Base-by-base conservation (phyloP, 805 yeast genomes). In the Lipomyces yamanashiensis region DNA sequence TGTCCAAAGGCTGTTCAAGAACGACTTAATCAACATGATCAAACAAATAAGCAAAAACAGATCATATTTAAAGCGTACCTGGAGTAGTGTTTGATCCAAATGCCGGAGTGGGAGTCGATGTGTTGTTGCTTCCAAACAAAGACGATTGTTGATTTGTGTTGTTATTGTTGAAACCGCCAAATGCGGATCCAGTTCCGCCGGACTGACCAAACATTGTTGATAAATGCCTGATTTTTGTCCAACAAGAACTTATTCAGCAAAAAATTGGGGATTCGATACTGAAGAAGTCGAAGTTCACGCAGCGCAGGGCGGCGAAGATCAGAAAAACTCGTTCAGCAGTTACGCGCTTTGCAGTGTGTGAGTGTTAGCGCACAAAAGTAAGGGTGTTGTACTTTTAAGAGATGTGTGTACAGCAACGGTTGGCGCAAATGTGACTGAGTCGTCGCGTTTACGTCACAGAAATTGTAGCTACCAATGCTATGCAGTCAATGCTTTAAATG, bases 131-230 rank as follows among this genome's bases (percentile, higher is more conserved):
- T 6, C 68, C 68, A 52, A 64, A 64, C 21, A 63, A 34, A 12
- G 68, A 54, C 19, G 61, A 19, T 15, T 58, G 57, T 33, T 47
- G 53, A 41, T 62, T 59, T 44, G 61, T 52, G 33, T 50, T 51
- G 43, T 61, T 64, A 44, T 41, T 63, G 52, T 59, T 63, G 52
- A 66, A 66, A 37, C 69, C 68, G 54, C 69, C 69, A 51, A 66
- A 66, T 2, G 64, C 62, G 40, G 69, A 66, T 51, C 69, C 69
- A 21, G 68, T 51, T 7, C 65, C 63, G 60, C 56, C 54, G n/a
- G 62, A 56, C 51, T 62, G 63, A 33, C 69, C 68, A 51, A 66
- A 66, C 69, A 66, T 66, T 34, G 52, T 44, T 48, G 37, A 15
- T 36, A 47, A 47, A 45, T 17, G 37, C 43, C 4, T 19, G 12